Conservation (phyloP, 1,139 yeast species). For the Suhomyces panamericanus region DNA sequence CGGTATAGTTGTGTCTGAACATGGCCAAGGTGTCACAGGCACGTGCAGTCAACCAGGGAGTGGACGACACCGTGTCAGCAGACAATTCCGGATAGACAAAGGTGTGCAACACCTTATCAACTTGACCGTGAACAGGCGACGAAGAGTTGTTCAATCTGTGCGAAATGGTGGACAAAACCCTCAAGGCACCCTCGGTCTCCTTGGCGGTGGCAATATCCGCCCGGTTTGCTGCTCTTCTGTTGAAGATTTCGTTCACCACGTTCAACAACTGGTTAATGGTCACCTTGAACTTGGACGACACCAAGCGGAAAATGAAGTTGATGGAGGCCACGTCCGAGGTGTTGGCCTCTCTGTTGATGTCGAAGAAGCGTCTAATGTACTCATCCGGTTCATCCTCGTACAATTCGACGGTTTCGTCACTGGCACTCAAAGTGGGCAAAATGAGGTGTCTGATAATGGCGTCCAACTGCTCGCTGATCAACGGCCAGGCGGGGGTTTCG, state of each 20-base stretch:
- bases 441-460: conserved; percentile 60
- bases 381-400: conserved; percentile 76
- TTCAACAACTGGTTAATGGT: conserved; percentile 43
- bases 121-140: conserved; percentile 48
- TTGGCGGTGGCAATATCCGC: conserved; percentile 34
- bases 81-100: conserved; percentile 50
- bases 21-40: conserved; percentile 57
- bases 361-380: conserved; percentile 68
- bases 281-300: conserved; percentile 48
- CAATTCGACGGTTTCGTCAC: conserved; percentile 55
- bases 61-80: conserved; percentile 28
- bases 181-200: conserved; percentile 52
- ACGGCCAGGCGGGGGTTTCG: conserved; percentile 54
- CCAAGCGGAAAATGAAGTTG: conserved; percentile 60
- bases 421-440: conserved; percentile 62
- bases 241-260: conserved; percentile 53
- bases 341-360: conserved; percentile 66
- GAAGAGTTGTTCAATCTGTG: conserved; percentile 38
- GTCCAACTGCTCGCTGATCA: conserved; percentile 56
- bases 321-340: conserved; percentile 84
- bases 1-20: conserved; percentile 42
- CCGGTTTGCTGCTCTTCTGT: conserved; percentile 37
- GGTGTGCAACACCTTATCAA: conserved; percentile 45
- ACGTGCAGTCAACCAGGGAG: conserved; percentile 55
- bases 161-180: conserved; percentile 49